phyloP scores from a whole-genome alignment of 495 filamentous ascomycete genomes.

The Annulohypoxylon bovei region DNA sequence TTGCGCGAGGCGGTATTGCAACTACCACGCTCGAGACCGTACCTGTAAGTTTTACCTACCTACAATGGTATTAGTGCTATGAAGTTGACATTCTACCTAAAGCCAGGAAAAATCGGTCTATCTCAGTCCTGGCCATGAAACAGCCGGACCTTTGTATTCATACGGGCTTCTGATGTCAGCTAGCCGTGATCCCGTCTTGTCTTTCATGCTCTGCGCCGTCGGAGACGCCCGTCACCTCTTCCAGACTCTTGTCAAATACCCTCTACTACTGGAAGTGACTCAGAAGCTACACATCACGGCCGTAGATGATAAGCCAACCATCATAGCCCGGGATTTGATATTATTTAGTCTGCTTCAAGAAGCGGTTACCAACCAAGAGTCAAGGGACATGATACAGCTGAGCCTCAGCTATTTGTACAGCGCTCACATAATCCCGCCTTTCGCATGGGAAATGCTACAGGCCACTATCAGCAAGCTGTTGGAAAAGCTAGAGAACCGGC shows the following conservation, averaged over 20 bases:
- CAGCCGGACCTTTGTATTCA: constrained; percentile 41
- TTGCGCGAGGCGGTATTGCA: constrained; percentile 33
- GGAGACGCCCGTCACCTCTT: constrained; percentile 50
- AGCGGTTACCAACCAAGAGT: constrained; percentile 1
- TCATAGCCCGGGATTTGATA: constrained; percentile 45
- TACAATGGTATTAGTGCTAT: background rate
- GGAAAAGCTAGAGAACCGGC: constrained; percentile 11
- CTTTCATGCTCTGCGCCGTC: constrained; percentile 49
- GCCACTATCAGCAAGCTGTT: constrained; percentile 31
- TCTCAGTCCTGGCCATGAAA: constrained; percentile 45
- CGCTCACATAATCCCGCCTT: constrained; percentile 41
- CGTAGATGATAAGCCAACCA: constrained; percentile 46
- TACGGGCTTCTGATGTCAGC: constrained; percentile 20
- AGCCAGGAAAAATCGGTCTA: constrained; percentile 34
- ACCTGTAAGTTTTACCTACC: constrained; percentile 27
- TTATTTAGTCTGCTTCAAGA: constrained; percentile 38
- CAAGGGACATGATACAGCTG: constrained; percentile 12
- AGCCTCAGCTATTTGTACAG: constrained; percentile 46
- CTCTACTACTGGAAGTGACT: background rate
- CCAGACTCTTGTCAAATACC: constrained; percentile 39
- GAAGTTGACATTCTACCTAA: constrained; percentile 5
- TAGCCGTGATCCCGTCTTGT: constrained; percentile 25
- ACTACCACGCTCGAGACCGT: constrained; percentile 38
- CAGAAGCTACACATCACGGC: constrained; percentile 48
- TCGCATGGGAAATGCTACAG: constrained; percentile 42